Evolutionary conservation across 306 rosid species (phyloP).

Genomic region (Lablab purpureus): DNA sequence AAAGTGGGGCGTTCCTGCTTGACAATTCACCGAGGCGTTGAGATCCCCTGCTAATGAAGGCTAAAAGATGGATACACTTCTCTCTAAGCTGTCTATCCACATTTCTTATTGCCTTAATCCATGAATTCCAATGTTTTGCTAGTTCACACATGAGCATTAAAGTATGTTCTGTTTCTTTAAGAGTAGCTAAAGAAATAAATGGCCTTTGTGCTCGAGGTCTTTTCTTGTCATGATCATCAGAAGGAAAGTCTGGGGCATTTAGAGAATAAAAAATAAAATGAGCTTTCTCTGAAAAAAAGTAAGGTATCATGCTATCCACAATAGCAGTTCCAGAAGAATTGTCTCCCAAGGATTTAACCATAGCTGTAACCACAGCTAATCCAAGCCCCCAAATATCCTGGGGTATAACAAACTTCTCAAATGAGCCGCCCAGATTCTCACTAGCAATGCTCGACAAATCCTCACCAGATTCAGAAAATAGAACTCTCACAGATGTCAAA

Average conservation of each 20-base stretch:
- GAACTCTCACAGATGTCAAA: slow-evolving; percentile 71
- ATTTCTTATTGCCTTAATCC: slow-evolving; percentile 80
- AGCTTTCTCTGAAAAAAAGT: slow-evolving; percentile 82
- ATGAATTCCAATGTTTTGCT: slow-evolving; percentile 81
- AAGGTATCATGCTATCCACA: slow-evolving; percentile 77
- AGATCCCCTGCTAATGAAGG: slow-evolving; percentile 83
- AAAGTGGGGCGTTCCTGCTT: slow-evolving; percentile 60
- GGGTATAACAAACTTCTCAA: slow-evolving; percentile 62
- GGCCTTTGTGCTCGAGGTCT: slow-evolving; percentile 74
- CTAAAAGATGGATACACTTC: slow-evolving; percentile 92
- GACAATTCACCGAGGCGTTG: slow-evolving; percentile 71
- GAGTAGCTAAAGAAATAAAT: slow-evolving; percentile 64
- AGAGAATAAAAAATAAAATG: slow-evolving; percentile 72
- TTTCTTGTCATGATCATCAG: slow-evolving; percentile 82
- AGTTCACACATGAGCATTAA: slow-evolving; percentile 86
- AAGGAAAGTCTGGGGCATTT: slow-evolving; percentile 76
- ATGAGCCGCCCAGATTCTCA: slow-evolving; percentile 51
- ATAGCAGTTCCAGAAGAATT: slow-evolving; percentile 70
- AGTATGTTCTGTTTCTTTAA: slow-evolving; percentile 86
- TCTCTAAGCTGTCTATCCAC: slow-evolving; percentile 81
- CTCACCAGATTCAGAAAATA: slow-evolving; percentile 64
- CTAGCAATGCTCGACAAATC: slow-evolving; percentile 45
- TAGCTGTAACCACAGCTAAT: slow-evolving; percentile 85
- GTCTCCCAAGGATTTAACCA: slow-evolving; percentile 88
- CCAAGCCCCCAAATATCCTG: slow-evolving; percentile 88